A percentile compares a stretch with the other conserved stretches of the same genome.
Conservation (phyloP, 495 filamentous ascomycete genomes). For the Tuber indicum region DNA sequence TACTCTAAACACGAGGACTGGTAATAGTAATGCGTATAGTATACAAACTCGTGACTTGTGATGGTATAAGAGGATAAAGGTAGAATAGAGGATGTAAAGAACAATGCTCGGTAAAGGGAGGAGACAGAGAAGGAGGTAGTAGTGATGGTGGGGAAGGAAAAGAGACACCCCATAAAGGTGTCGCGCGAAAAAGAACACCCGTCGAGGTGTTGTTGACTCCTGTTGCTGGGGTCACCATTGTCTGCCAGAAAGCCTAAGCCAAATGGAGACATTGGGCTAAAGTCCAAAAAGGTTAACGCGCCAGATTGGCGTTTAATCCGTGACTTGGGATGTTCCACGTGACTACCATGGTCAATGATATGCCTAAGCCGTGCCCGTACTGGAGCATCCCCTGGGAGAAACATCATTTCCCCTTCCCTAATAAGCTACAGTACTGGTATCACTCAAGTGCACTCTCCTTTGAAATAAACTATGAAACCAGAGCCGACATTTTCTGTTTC, state of each 20-base stretch:
- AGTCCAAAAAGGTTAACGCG: constrained; percentile 15
- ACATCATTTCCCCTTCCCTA: neutral
- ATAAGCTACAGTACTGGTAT: neutral
- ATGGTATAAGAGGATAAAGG: neutral
- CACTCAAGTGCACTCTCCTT: neutral
- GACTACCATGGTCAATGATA: neutral
- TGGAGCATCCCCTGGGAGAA: neutral
- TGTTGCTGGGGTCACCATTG: constrained; percentile 24
- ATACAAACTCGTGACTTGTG: constrained; percentile 15
- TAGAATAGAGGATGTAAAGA: constrained; percentile 2
- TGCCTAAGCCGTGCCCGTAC: neutral
- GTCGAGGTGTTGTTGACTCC: constrained; percentile 22
- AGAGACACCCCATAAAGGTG: neutral
- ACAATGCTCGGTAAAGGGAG: neutral
- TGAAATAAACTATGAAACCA: neutral
- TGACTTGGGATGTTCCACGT: neutral
- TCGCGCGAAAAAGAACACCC: no score
- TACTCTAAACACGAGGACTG: constrained; percentile 1
- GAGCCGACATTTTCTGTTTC: neutral
- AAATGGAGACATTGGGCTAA: constrained; percentile 6
- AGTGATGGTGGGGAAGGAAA: neutral
- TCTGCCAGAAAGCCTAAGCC: neutral
- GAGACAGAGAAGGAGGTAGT: constrained; percentile 4
- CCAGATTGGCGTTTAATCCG: constrained; percentile 7
- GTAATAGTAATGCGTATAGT: constrained; percentile 31